A percentile compares a stretch with the other conserved stretches of the same genome.
Evolutionary conservation across 768 basidiomycete species (phyloP).

Genomic region (Suillus ampliporus): DNA sequence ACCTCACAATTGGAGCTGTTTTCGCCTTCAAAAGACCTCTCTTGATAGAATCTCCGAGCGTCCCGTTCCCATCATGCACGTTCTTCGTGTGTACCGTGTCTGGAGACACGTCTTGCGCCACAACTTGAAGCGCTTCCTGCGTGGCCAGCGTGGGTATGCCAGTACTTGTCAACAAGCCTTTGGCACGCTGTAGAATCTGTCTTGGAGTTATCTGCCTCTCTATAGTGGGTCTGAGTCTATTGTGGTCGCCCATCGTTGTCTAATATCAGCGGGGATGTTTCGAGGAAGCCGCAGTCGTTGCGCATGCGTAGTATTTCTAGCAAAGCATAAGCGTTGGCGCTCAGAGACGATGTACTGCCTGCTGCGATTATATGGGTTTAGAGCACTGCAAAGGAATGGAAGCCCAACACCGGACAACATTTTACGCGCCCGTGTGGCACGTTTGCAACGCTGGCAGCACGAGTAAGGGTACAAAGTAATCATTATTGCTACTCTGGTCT

Average conservation of each 20-base stretch:
- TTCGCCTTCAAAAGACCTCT: conserved; percentile 41
- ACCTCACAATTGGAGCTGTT: conserved; percentile 35
- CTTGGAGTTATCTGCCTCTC: conserved; percentile 15
- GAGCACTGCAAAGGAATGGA: not conserved
- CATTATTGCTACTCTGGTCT: too few relatives aligned
- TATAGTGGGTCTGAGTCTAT: not conserved
- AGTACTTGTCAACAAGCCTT: conserved; percentile 40
- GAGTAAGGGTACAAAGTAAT: conserved; percentile 1
- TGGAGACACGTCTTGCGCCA: conserved; percentile 25
- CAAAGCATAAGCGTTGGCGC: not conserved
- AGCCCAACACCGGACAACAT: not conserved
- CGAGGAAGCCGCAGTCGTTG: not conserved
- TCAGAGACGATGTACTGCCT: not conserved
- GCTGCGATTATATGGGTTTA: not conserved
- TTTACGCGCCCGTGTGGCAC: not conserved
- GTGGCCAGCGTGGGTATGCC: conserved; percentile 25
- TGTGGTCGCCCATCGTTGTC: not conserved
- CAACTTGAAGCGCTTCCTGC: conserved; percentile 17
- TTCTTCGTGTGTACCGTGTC: conserved; percentile 7
- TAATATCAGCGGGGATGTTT: not conserved
- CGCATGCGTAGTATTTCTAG: not conserved
- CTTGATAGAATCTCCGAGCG: conserved; percentile 41
- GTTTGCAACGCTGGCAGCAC: conserved; percentile 2
- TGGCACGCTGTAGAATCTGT: conserved; percentile 44
- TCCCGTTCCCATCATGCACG: conserved; percentile 4